A percentile compares a stretch with the other conserved stretches of the same genome.
phyloP scores from a whole-genome alignment of 2,329 filamentous ascomycete genomes.

The Ophiostoma ulmi region DNA sequence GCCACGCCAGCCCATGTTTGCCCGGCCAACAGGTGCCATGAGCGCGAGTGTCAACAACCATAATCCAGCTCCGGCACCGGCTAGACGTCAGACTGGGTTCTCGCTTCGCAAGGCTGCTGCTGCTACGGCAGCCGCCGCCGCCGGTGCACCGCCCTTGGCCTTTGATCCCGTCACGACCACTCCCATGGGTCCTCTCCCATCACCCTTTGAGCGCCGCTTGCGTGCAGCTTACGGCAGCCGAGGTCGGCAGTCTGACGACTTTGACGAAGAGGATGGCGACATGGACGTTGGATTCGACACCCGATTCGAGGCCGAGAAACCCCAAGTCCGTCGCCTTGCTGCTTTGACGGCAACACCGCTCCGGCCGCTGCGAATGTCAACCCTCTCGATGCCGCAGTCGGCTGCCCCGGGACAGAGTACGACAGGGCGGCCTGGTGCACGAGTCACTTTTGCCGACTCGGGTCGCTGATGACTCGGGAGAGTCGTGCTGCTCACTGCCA shows the following conservation, averaged over 20 bases:
- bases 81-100: neutral
- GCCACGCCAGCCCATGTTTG: neutral
- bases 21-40: neutral
- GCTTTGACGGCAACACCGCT: conserved; percentile 15
- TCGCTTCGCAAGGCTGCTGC: conserved; percentile 15
- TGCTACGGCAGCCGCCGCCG: neutral
- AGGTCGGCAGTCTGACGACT: neutral
- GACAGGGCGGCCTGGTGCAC: conserved; percentile 7
- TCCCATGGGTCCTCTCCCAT: conserved; percentile 28
- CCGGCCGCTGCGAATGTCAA: conserved; percentile 13
- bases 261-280: neutral
- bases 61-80: neutral
- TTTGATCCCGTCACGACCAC: conserved; percentile 26
- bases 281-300: neutral
- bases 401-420: neutral
- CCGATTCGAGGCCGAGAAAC: neutral
- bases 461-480: neutral
- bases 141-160: neutral
- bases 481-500: no score
- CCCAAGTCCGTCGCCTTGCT: neutral
- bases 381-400: conserved; percentile 3
- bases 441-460: conserved; percentile 26
- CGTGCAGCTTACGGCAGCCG: conserved; percentile 26
- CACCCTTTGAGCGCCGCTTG: conserved; percentile 28
- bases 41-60: neutral